Conservation (phyloP, 2,329 filamentous ascomycete genomes). For the Phoma sp. region DNA sequence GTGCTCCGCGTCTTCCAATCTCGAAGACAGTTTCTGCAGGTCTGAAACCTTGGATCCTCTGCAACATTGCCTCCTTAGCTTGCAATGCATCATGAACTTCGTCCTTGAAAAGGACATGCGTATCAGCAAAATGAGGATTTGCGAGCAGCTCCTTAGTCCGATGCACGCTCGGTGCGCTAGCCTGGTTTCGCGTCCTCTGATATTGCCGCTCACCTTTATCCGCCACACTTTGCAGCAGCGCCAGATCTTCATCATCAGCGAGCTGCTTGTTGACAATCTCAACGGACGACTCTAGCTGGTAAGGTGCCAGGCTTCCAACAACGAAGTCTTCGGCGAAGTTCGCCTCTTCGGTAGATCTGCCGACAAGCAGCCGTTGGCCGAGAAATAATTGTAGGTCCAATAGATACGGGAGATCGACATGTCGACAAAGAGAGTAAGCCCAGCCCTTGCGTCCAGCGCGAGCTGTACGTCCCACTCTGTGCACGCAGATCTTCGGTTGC, state of each 20-base stretch:
- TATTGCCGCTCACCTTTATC: slow-evolving; percentile 93
- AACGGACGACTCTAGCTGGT: slow-evolving; percentile 73
- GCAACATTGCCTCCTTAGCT: slow-evolving; percentile 83
- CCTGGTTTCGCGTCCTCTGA: slow-evolving; percentile 84
- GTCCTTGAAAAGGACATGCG: slow-evolving; percentile 77
- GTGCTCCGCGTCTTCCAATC: slow-evolving; percentile 73
- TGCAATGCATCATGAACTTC: slow-evolving; percentile 65
- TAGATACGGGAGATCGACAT: slow-evolving; percentile 88
- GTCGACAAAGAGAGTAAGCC: slow-evolving; percentile 90
- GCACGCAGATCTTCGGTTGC: slow-evolving; percentile 95
- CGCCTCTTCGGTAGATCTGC: slow-evolving; percentile 64
- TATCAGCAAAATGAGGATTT: slow-evolving; percentile 71
- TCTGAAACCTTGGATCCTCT: slow-evolving; percentile 84
- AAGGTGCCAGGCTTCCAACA: slow-evolving; percentile 75
- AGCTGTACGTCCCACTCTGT: slow-evolving; percentile 93
- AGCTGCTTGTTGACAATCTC: slow-evolving; percentile 86
- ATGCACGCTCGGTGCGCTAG: slow-evolving; percentile 88
- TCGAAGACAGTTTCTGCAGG: slow-evolving; percentile 97
- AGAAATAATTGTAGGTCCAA: slow-evolving; percentile 94
- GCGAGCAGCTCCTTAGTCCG: slow-evolving; percentile 78
- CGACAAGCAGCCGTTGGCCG: slow-evolving; percentile 79
- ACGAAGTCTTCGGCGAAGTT: slow-evolving; percentile 85
- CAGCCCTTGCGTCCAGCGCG: slow-evolving; percentile 91
- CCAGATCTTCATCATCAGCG: slow-evolving; percentile 75
- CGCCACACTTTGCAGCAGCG: slow-evolving; percentile 72